phyloP scores from a whole-genome alignment of 148 eudicot genomes.

The Chenopodium berlandieri region DNA sequence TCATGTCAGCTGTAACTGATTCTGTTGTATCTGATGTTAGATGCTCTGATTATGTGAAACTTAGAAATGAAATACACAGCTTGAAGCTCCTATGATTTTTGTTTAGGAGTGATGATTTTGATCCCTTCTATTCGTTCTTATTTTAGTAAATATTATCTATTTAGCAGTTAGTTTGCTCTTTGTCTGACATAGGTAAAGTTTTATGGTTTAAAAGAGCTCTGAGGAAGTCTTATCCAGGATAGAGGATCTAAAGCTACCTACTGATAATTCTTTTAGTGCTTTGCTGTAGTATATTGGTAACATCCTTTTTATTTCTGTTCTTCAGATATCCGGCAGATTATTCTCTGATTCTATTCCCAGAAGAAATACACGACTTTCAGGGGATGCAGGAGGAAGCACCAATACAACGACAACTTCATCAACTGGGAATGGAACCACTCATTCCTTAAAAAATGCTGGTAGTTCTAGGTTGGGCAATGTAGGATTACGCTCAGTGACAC shows the following conservation, averaged over 20 bases:
- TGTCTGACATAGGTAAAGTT: not conserved
- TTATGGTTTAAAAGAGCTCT: not conserved
- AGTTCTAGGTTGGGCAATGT: constrained; percentile 60
- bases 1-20: not conserved
- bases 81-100: not conserved
- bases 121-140: not conserved
- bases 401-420: constrained; percentile 42
- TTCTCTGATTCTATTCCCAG: constrained; percentile 92
- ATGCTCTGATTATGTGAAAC: not conserved
- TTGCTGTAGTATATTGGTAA: constrained; percentile 11
- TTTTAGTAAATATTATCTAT: not conserved
- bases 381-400: constrained; percentile 48
- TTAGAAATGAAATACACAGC: not conserved
- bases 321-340: constrained; percentile 89
- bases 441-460: constrained; percentile 62
- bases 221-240: not conserved
- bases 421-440: constrained; percentile 74
- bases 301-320: constrained; percentile 5
- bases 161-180: not conserved
- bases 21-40: not conserved
- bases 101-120: not conserved
- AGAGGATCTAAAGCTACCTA: not conserved
- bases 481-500: constrained; percentile 62
- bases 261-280: not conserved
- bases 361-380: constrained; percentile 81